Conservation (phyloP, 2,329 filamentous ascomycete species). For the Cladosporium velox region DNA sequence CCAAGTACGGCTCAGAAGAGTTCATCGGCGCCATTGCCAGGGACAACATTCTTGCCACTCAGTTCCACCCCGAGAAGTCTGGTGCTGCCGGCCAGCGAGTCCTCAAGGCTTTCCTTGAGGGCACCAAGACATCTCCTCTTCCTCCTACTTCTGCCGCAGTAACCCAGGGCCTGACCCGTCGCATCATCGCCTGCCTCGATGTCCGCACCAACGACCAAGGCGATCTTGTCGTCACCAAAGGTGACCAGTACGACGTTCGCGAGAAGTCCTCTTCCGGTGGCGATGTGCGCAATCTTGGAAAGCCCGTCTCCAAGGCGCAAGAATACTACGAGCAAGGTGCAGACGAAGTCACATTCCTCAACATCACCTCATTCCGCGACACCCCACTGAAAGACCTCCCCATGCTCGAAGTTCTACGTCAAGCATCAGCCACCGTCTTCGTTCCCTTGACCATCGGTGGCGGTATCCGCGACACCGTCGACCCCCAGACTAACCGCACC, state of each 20-base stretch:
- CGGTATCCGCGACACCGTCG: constrained; percentile 88
- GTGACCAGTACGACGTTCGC: constrained; percentile 96
- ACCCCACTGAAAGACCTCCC: constrained; percentile 88
- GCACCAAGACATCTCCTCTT: constrained; percentile 61
- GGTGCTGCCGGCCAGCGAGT: constrained; percentile 84
- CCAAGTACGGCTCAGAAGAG: constrained; percentile 80
- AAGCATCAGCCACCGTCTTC: constrained; percentile 87
- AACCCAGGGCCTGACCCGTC: constrained; percentile 72
- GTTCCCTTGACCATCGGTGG: constrained; percentile 95
- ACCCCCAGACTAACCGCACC: constrained; percentile 75
- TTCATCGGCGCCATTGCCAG: constrained; percentile 89
- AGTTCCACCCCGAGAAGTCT: constrained; percentile 98
- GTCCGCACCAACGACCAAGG: constrained; percentile 92
- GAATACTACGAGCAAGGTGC: constrained; percentile 95
- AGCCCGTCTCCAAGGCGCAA: constrained; percentile 91
- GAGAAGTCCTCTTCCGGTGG: constrained; percentile 66
- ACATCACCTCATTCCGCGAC: constrained; percentile 97
- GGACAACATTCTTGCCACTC: constrained; percentile 84
- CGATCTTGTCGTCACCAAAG: constrained; percentile 96
- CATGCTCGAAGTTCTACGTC: constrained; percentile 91
- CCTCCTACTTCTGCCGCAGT: constrained; percentile 38
- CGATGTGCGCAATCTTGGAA: constrained; percentile 86
- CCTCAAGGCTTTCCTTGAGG: constrained; percentile 82
- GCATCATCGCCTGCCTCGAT: constrained; percentile 94
- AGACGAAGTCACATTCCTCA: constrained; percentile 95